Conservation (phyloP, 306 rosid genomes). For the Oxytropis ochrocephala region DNA sequence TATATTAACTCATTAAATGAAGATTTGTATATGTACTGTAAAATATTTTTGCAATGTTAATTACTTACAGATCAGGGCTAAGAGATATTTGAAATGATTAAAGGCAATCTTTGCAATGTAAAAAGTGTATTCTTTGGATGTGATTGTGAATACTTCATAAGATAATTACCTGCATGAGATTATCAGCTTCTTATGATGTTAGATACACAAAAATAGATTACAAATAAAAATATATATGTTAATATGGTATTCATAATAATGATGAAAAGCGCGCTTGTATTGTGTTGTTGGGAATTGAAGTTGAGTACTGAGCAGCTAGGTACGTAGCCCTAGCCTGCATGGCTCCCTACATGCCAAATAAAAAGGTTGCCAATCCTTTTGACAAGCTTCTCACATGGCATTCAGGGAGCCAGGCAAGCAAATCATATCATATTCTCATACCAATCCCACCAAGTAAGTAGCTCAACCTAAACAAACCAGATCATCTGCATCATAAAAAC, state of each 20-base stretch:
- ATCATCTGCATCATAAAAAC: conserved; percentile 11
- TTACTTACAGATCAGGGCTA: no score
- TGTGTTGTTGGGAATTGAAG: no score
- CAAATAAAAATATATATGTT: not conserved
- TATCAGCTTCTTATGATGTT: not conserved
- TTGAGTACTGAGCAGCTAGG: not conserved
- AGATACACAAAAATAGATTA: not conserved
- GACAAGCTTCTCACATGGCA: conserved; percentile 64
- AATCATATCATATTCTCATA: not conserved
- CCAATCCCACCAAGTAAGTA: not conserved
- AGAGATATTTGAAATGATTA: not conserved
- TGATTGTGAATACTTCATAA: not conserved
- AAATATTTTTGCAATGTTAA: no score
- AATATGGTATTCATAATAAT: not conserved
- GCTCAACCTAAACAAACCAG: not conserved
- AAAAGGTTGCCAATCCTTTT: conserved; percentile 33
- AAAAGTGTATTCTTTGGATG: no score
- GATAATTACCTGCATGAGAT: not conserved
- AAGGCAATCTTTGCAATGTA: not conserved
- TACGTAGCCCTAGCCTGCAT: no score
- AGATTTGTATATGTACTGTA: no score
- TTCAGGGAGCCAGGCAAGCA: conserved; percentile 88
- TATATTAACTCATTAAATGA: no score
- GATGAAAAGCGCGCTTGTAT: not conserved
- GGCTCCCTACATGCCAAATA: conserved; percentile 72